Evolutionary conservation across 2,329 filamentous ascomycete genomes (phyloP).

Genomic region (Elsinoe batatas): DNA sequence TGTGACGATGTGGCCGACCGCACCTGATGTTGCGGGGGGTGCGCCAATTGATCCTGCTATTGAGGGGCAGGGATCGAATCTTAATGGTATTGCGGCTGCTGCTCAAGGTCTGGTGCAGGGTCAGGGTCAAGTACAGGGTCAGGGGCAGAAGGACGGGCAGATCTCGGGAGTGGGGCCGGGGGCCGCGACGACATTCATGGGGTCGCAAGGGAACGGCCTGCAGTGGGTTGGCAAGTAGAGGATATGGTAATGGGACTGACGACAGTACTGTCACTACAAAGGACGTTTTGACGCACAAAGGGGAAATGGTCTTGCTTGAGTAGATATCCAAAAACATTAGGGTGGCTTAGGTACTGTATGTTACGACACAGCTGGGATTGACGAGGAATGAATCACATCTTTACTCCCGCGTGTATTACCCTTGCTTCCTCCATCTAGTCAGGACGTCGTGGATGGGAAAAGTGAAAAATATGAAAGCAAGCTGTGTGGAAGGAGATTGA

Average conservation of each 20-base stretch:
- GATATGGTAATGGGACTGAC: not conserved
- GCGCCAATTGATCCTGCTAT: constrained; percentile 5
- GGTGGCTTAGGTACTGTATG: too few relatives aligned
- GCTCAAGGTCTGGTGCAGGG: not conserved
- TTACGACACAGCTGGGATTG: too few relatives aligned
- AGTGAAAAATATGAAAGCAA: too few relatives aligned
- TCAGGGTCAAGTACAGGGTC: not conserved
- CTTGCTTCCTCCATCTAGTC: too few relatives aligned
- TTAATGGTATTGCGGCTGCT: constrained; percentile 2
- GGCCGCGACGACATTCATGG: not conserved
- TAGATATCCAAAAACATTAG: not conserved
- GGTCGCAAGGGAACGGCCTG: not conserved
- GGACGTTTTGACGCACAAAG: not conserved
- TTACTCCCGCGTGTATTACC: too few relatives aligned
- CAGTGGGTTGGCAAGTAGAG: not conserved
- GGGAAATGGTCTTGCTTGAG: not conserved
- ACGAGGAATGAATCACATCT: too few relatives aligned
- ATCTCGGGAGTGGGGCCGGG: not conserved
- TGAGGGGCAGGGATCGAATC: not conserved
- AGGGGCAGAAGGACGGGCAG: not conserved
- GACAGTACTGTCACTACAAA: not conserved
- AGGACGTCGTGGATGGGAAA: too few relatives aligned
- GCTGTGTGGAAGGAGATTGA: too few relatives aligned
- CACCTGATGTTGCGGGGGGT: not conserved
- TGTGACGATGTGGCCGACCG: constrained; percentile 32